Percentiles rank a stretch among this genome's conserved stretches.
phyloP scores from a whole-genome alignment of 1,284 basidiomycete species.

The Puccinia polysora region DNA sequence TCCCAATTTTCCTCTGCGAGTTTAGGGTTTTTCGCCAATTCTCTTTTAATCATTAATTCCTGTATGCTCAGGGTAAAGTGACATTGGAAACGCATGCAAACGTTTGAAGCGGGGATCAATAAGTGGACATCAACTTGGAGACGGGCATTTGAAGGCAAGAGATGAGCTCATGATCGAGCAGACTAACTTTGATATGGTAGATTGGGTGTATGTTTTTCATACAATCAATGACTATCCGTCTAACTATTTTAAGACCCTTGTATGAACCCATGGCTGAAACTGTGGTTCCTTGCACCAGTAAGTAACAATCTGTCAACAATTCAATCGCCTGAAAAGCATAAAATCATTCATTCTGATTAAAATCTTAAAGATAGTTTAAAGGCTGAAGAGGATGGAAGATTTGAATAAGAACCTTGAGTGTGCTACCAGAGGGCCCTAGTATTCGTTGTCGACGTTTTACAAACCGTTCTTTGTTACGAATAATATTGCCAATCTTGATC shows the following conservation, averaged over 20 bases:
- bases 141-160: background rate
- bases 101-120: constrained; percentile 26
- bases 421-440: constrained; percentile 93
- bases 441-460: constrained; percentile 94
- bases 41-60: constrained; percentile 98
- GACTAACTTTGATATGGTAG: constrained; percentile 86
- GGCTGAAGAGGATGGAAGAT: background rate
- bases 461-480: constrained; percentile 94
- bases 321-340: constrained; percentile 73
- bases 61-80: constrained; percentile 51
- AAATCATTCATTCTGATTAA: background rate
- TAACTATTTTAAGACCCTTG: constrained; percentile 91
- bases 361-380: background rate
- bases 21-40: constrained; percentile 96
- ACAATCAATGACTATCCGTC: constrained; percentile 91
- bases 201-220: constrained; percentile 99
- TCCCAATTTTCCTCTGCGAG: constrained; percentile 93
- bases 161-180: background rate
- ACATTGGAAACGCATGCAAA: too few relatives aligned
- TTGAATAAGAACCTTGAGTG: constrained; percentile 69
- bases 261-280: constrained; percentile 96
- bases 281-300: constrained; percentile 95
- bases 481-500: constrained; percentile 91
- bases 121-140: background rate
- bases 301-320: constrained; percentile 90